These are phyloP conservation scores for Cucurbita pepo DNA, from an alignment of 306 rosid genomes.

Conservation along the genomic window DNA sequence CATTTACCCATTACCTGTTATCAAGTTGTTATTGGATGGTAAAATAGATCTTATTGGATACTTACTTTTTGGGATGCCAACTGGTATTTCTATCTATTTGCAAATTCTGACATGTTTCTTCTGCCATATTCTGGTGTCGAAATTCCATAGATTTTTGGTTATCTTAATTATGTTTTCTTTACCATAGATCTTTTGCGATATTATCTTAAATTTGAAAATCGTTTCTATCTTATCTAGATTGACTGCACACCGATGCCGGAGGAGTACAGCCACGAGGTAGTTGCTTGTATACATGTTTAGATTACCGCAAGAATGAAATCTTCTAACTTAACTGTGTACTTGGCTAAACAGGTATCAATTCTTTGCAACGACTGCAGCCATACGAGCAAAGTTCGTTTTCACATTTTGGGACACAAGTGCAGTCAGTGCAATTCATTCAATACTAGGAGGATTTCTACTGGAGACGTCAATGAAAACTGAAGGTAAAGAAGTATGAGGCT, in stretches of 20 bases:
- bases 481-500: not conserved
- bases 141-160: not conserved
- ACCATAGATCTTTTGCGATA: not conserved
- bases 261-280: constrained; percentile 40
- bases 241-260: constrained; percentile 19
- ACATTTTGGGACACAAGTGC: constrained; percentile 53
- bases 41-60: not conserved
- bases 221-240: constrained; percentile 25
- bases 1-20: not conserved
- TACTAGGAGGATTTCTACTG: constrained; percentile 44
- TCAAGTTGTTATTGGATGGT: not conserved
- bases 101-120: not conserved
- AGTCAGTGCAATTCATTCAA: constrained; percentile 42
- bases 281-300: constrained; percentile 3
- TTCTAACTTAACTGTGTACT: not conserved
- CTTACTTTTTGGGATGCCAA: not conserved
- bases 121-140: not conserved
- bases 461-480: not conserved
- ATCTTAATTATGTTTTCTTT: not conserved
- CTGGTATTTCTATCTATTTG: not conserved
- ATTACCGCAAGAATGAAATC: not conserved
- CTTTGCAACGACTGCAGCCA: constrained; percentile 60
- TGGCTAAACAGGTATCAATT: constrained; percentile 40
- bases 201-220: constrained; percentile 3
- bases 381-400: constrained; percentile 27